Evolutionary conservation across 73 alveolate species (phyloP), one percentile per base, ranked within the genome.

Genomic region (Stentor coeruleus): DNA sequence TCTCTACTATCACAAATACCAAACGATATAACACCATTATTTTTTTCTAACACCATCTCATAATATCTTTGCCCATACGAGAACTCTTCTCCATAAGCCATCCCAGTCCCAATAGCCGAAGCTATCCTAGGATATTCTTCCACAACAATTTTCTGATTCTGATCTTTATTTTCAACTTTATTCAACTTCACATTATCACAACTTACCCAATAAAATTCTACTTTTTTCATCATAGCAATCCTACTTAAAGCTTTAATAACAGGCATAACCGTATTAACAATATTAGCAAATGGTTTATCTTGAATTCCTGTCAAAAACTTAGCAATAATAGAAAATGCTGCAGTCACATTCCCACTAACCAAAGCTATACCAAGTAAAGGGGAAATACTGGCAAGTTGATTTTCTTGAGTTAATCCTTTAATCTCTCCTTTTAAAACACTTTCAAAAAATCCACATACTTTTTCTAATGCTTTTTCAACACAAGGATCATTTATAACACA

Each of bases 371-470:
- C 79, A 26, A 66, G 37, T 20, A 66, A 31, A 66, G 79, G 79
- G 1, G 79, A 66, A 20, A 66, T 20, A 31, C 79, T 66, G n/a
- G 79, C 79, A 37, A 66, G 33, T 33, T 66, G n/a, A 31, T 66
- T 31, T 2, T 2, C 79, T 33, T 66, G 40, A 66, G 79, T 26
- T 26, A 66, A 20, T 28, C 33, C 33, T 20, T 66, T 31, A 20
- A 66, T 15, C 37, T 66, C 79, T 66, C 79, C 79, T 66, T 66
- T 66, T 31, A 66, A 31, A 66, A 66, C 33, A 1, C 49, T 28
- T 20, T 66, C 79, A 66, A 66, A 66, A 31, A 66, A 66, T 15
- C 37, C n/a, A 20, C 40, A 20, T 14, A 66, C 37, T 20, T 66
- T 66, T 20, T 66, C 79, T 11, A 66, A 40, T 1, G 49, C 37